phyloP scores from a whole-genome alignment of 805 yeast genomes.

The Starmerella vitae region DNA sequence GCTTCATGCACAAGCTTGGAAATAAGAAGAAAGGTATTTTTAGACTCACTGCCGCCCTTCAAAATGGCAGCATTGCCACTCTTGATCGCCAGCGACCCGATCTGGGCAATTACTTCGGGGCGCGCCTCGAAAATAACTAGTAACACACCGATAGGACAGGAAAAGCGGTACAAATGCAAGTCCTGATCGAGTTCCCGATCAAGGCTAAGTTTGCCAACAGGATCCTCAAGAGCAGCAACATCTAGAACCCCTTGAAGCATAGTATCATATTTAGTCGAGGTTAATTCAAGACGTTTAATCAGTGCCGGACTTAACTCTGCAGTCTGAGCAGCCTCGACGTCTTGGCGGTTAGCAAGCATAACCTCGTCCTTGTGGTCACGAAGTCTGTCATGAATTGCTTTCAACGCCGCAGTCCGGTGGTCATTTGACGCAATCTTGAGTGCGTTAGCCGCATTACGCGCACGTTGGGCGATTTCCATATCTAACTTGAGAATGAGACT shows the following conservation, averaged over 20 bases:
- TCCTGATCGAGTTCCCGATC: slow-evolving; percentile 82
- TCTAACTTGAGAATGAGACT: too few relatives aligned
- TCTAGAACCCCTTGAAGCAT: slow-evolving; percentile 93
- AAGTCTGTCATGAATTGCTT: slow-evolving; percentile 59
- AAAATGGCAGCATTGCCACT: slow-evolving; percentile 94
- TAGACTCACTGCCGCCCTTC: slow-evolving; percentile 93
- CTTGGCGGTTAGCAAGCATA: slow-evolving; percentile 58
- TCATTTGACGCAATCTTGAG: slow-evolving; percentile 66
- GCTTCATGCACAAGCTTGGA: slow-evolving; percentile 53
- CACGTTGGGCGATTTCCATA: slow-evolving; percentile 54
- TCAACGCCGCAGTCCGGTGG: slow-evolving; percentile 59
- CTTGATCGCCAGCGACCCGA: slow-evolving; percentile 87
- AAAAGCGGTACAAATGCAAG: slow-evolving; percentile 64
- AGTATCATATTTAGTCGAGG: slow-evolving; percentile 74
- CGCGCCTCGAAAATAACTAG: slow-evolving; percentile 89
- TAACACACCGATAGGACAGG: slow-evolving; percentile 90
- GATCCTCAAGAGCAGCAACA: slow-evolving; percentile 80
- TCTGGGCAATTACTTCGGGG: slow-evolving; percentile 97
- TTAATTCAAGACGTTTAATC: slow-evolving; percentile 71
- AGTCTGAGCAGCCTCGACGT: slow-evolving; percentile 55
- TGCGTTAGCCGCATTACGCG: slow-evolving; percentile 70
- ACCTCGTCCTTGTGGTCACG: slow-evolving; percentile 45
- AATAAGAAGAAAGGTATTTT: slow-evolving; percentile 71
- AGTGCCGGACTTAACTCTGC: slow-evolving; percentile 54
- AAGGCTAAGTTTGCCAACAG: slow-evolving; percentile 77